phyloP scores from a whole-genome alignment of 2,329 filamentous ascomycete species.

The Xylariaceae sp. region DNA sequence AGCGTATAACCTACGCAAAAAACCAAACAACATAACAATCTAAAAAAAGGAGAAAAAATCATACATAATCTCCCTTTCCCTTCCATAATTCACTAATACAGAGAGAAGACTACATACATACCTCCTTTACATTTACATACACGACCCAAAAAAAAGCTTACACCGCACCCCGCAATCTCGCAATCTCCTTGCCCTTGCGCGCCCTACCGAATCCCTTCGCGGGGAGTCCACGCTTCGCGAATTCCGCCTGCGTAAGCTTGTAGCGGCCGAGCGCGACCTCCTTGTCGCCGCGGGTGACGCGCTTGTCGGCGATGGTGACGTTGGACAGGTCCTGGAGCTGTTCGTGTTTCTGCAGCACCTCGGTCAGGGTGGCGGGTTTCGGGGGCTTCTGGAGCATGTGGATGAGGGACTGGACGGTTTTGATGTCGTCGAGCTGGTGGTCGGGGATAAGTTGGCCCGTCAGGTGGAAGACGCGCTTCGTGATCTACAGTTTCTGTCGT shows the following conservation, averaged over 20 bases:
- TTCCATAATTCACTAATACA: background rate
- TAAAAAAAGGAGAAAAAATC: background rate
- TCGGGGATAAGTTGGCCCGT: conserved; percentile 75
- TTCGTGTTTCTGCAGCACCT: conserved; percentile 46
- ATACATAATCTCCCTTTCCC: background rate
- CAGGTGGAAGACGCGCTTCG: conserved; percentile 75
- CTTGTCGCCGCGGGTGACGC: conserved; percentile 65
- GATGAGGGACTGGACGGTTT: conserved; percentile 51
- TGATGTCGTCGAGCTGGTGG: conserved; percentile 53
- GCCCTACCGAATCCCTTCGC: conserved; percentile 43
- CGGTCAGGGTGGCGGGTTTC: conserved; percentile 57
- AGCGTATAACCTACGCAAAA: no score
- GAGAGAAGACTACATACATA: background rate
- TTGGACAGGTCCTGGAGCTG: conserved; percentile 52
- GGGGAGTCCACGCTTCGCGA: conserved; percentile 57
- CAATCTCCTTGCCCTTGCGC: conserved; percentile 39
- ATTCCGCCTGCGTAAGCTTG: conserved; percentile 72
- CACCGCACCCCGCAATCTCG: conserved; percentile 39
- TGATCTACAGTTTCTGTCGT: conserved; percentile 49
- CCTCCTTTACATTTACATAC: background rate
- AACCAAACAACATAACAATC: background rate
- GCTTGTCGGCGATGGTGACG: conserved; percentile 59
- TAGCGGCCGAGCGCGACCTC: conserved; percentile 68
- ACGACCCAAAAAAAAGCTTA: conserved; percentile 18
- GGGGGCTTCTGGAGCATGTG: conserved; percentile 48